A percentile compares a stretch with the other conserved stretches of the same genome.
phyloP scores from a whole-genome alignment of 2,329 filamentous ascomycete genomes.

The Thelonectria olida region DNA sequence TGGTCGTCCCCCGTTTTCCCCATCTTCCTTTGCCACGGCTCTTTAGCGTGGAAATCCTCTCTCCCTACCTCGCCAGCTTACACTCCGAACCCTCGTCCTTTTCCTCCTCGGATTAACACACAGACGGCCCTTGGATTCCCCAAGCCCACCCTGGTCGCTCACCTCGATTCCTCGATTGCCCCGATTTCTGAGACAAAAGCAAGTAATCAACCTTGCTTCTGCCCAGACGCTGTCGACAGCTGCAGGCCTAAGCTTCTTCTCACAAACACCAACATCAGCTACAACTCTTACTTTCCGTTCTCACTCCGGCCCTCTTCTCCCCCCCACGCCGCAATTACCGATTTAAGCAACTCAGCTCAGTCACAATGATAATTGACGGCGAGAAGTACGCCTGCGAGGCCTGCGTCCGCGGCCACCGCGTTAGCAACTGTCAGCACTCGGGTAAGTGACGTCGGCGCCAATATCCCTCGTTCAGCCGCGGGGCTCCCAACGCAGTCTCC shows the following conservation, averaged over 20 bases:
- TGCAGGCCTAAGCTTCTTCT: neutral
- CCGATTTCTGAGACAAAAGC: conserved; percentile 21
- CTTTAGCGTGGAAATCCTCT: conserved; percentile 32
- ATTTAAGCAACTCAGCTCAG: conserved; percentile 21
- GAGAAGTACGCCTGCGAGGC: conserved; percentile 98
- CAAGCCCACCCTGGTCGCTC: conserved; percentile 25
- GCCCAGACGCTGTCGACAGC: conserved; percentile 15
- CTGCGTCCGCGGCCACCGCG: conserved; percentile 97
- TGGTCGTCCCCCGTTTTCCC: conserved; percentile 33
- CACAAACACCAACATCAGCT: neutral
- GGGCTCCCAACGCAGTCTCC: neutral
- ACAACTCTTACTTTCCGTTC: neutral
- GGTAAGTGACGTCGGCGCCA: conserved; percentile 68
- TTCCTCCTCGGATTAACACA: conserved; percentile 17
- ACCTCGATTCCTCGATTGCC: conserved; percentile 24
- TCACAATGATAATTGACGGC: conserved; percentile 84
- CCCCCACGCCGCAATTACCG: conserved; percentile 19
- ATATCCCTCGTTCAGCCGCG: conserved; percentile 12
- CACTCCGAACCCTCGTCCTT: conserved; percentile 10
- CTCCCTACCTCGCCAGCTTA: conserved; percentile 18
- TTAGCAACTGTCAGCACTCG: conserved; percentile 97
- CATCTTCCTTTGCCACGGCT: conserved; percentile 31
- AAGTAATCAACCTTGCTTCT: conserved; percentile 21
- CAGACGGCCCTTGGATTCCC: conserved; percentile 17
- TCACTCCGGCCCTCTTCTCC: neutral